A percentile compares a stretch with the other conserved stretches of the same genome.
Evolutionary conservation across 2,329 filamentous ascomycete species (phyloP).

Genomic region (Pezicula radicicola): DNA sequence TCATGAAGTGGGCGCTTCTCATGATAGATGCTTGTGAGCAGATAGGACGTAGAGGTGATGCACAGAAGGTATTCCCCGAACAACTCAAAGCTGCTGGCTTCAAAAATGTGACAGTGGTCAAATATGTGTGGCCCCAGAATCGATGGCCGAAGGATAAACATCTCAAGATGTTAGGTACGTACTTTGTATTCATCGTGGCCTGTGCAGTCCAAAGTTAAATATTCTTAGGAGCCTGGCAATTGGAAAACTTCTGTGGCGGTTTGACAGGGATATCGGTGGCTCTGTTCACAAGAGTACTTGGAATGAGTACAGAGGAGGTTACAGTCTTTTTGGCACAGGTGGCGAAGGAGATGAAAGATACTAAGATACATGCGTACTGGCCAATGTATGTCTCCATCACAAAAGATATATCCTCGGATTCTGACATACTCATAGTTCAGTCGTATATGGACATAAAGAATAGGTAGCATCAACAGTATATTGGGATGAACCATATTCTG

Average conservation of each 20-base stretch:
- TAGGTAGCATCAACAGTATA: no score
- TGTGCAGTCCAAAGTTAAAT: background rate
- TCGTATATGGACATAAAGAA: no score
- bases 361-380: conserved; percentile 32
- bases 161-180: conserved; percentile 46
- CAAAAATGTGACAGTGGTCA: conserved; percentile 43
- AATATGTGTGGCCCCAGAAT: conserved; percentile 48
- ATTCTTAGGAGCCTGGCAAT: conserved; percentile 10
- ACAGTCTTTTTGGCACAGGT: conserved; percentile 34
- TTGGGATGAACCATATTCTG: no score
- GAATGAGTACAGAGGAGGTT: conserved; percentile 34
- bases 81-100: conserved; percentile 51
- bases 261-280: conserved; percentile 24
- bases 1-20: conserved; percentile 14
- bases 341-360: conserved; percentile 33
- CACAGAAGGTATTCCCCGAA: conserved; percentile 25
- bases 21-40: conserved; percentile 9
- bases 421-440: no score
- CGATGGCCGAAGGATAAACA: conserved; percentile 48
- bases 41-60: conserved; percentile 11
- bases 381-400: conserved; percentile 17
- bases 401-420: no score
- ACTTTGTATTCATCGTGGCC: background rate
- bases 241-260: conserved; percentile 18
- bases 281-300: conserved; percentile 35